These are phyloP conservation scores for Calonectria crousiana DNA, from an alignment of 2,329 filamentous ascomycete genomes.

Conservation along the genomic window DNA sequence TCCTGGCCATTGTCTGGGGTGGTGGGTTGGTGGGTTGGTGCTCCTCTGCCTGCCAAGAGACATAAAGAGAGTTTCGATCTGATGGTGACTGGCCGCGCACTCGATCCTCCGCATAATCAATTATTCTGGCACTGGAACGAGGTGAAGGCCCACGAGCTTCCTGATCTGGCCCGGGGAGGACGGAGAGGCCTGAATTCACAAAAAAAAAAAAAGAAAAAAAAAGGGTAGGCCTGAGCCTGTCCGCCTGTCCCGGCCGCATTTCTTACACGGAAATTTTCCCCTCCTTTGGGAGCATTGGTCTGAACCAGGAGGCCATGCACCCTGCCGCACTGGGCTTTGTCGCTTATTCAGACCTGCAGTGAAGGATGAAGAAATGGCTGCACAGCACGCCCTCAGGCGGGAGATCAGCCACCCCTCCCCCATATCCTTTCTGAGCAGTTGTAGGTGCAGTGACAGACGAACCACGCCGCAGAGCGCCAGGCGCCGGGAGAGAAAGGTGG, in stretches of 20 bases:
- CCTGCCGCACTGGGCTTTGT: neutral
- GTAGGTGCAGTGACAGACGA: neutral
- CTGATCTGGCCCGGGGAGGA: neutral
- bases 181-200: neutral
- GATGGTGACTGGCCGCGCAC: constrained; percentile 9
- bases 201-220: neutral
- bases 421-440: neutral
- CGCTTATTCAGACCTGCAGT: constrained; percentile 17
- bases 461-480: neutral
- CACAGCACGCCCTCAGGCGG: constrained; percentile 22
- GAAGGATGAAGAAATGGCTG: neutral
- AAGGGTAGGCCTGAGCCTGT: neutral
- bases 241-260: neutral
- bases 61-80: constrained; percentile 20
- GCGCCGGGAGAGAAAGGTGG: neutral
- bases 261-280: constrained; percentile 2
- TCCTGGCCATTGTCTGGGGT: constrained; percentile 16
- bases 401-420: constrained; percentile 38
- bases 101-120: constrained; percentile 16
- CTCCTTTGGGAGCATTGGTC: neutral
- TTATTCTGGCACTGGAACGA: constrained; percentile 1
- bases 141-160: neutral
- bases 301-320: neutral
- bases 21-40: constrained; percentile 1
- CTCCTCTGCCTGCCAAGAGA: neutral